Evolutionary conservation across 495 filamentous ascomycete genomes (phyloP).

Genomic region (Talaromyces wortmannii): DNA sequence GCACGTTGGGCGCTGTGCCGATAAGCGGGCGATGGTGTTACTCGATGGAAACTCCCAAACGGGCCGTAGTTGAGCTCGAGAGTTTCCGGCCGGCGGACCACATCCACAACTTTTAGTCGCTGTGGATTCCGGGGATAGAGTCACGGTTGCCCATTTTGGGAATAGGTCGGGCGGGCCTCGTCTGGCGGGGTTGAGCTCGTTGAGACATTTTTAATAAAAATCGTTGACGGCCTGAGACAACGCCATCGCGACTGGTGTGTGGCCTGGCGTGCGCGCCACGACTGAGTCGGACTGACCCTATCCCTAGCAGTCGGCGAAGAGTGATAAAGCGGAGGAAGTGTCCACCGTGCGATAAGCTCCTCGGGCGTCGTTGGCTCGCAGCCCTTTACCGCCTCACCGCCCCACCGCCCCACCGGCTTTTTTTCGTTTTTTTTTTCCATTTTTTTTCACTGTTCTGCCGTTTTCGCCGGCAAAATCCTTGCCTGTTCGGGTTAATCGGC

Average conservation of each 20-base stretch:
- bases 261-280: background rate
- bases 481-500: too few species aligned
- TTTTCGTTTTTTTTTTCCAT: too few species aligned
- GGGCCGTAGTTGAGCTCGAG: background rate
- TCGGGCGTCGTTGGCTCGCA: background rate
- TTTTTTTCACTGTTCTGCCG: too few species aligned
- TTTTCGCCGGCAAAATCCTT: too few species aligned
- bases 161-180: background rate
- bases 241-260: background rate
- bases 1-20: background rate
- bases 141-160: conserved; percentile 4
- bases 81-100: too few species aligned
- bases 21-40: background rate
- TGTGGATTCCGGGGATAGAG: background rate
- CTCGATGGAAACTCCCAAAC: conserved; percentile 3
- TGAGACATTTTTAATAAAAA: too few species aligned
- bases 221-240: background rate
- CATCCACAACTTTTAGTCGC: background rate
- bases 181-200: background rate
- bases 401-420: too few species aligned
- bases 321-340: background rate
- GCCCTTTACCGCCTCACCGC: background rate
- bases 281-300: too few species aligned
- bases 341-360: background rate
- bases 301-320: too few species aligned